Conservation (phyloP, 2,329 filamentous ascomycete genomes). For the Teratosphaeria pseudoeucalypti region DNA sequence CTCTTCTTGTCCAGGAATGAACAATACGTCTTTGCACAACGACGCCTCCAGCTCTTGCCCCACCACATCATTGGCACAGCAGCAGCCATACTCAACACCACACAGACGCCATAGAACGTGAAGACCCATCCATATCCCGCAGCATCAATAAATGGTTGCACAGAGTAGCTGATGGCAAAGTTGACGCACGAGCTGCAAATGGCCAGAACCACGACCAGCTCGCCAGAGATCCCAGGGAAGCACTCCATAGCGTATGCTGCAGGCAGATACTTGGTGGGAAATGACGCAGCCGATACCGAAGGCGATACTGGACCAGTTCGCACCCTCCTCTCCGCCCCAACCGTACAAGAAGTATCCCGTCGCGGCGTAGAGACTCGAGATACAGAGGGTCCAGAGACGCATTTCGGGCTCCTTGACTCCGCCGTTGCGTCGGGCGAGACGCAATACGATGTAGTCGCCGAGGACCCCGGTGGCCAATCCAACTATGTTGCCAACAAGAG, state of each 20-base stretch:
- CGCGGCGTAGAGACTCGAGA: not conserved
- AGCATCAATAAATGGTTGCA: not conserved
- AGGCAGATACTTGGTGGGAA: not conserved
- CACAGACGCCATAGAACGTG: not conserved
- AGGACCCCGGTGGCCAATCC: slow-evolving; percentile 27
- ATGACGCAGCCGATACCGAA: not conserved
- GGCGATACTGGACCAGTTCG: not conserved
- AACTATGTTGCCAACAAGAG: slow-evolving; percentile 28
- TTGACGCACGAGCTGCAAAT: not conserved
- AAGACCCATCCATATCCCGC: not conserved
- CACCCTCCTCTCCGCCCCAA: not conserved
- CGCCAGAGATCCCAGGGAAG: not conserved
- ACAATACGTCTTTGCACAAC: not conserved
- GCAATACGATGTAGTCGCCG: slow-evolving; percentile 25
- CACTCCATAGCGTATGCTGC: not conserved
- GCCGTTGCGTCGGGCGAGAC: slow-evolving; percentile 27
- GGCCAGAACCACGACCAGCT: not conserved
- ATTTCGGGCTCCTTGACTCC: slow-evolving; percentile 34
- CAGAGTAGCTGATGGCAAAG: not conserved
- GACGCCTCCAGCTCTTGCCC: not conserved
- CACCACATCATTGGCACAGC: not conserved
- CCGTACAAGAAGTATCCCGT: not conserved
- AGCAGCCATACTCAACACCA: not conserved
- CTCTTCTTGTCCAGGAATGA: not conserved
- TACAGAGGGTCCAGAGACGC: slow-evolving; percentile 29